Evolutionary conservation across 192 early-diverging fungal genomes (phyloP).

Genomic region (Mortierella alpina): DNA sequence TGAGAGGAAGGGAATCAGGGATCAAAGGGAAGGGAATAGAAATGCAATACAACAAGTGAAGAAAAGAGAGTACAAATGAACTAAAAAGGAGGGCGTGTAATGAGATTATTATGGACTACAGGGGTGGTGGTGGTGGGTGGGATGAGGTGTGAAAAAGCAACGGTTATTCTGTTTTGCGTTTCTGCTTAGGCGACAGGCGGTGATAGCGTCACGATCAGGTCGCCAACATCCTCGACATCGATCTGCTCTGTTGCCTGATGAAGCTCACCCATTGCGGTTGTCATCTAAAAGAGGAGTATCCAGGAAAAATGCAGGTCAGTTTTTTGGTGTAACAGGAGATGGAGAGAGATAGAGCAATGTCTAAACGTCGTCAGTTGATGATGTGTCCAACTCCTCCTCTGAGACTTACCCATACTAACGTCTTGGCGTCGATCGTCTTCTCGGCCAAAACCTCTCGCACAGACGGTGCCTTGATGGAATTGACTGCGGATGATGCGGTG

Average conservation of each 20-base stretch:
- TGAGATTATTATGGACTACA: neutral
- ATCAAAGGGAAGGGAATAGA: neutral
- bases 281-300: constrained; percentile 28
- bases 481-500: constrained; percentile 26
- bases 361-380: constrained; percentile 1
- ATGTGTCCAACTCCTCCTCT: neutral
- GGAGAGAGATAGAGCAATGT: neutral
- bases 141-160: neutral
- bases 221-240: constrained; percentile 53
- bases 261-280: constrained; percentile 48
- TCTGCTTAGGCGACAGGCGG: constrained; percentile 18
- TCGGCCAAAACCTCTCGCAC: constrained; percentile 47
- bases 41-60: neutral
- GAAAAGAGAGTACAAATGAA: constrained; percentile 9
- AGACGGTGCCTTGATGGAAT: constrained; percentile 41
- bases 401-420: constrained; percentile 46
- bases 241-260: constrained; percentile 51
- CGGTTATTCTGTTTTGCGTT: neutral
- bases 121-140: neutral
- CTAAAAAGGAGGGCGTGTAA: neutral
- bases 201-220: constrained; percentile 47
- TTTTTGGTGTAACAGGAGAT: neutral
- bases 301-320: neutral
- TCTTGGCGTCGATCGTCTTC: constrained; percentile 49
- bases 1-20: too few species aligned